These are phyloP conservation scores for Ascochyta rabiei DNA, from an alignment of 2,329 filamentous ascomycete genomes.

Conservation along the genomic window DNA sequence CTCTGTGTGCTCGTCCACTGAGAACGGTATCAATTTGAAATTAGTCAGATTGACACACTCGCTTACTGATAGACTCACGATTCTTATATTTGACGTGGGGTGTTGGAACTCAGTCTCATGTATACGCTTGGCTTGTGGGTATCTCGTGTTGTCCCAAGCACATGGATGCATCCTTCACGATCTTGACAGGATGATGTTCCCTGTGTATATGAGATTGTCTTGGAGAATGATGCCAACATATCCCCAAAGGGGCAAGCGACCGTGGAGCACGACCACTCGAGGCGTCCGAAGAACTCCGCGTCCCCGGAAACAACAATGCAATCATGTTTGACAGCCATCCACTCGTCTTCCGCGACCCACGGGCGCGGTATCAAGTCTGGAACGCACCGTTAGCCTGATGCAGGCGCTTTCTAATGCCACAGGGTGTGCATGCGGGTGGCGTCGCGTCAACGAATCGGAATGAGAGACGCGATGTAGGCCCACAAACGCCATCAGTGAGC, in stretches of 20 bases:
- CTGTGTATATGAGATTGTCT: neutral
- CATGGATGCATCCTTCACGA: neutral
- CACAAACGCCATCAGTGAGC: neutral
- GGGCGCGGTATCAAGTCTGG: constrained; percentile 4
- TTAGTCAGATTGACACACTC: neutral
- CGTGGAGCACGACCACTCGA: neutral
- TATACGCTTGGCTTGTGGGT: neutral
- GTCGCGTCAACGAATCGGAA: neutral
- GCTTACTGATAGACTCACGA: neutral
- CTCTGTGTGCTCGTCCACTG: neutral
- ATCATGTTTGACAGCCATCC: neutral
- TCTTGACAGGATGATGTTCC: constrained; percentile 3
- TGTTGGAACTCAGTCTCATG: neutral
- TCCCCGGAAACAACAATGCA: neutral
- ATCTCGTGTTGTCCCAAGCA: constrained; percentile 1
- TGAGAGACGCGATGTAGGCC: constrained; percentile 1
- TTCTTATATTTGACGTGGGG: neutral
- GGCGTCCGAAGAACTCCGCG: constrained; percentile 16
- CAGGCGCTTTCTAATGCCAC: neutral
- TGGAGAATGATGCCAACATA: neutral
- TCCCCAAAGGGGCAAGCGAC: constrained; percentile 1
- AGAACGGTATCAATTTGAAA: neutral
- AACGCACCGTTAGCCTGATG: neutral
- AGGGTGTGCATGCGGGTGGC: neutral
- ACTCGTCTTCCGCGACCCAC: neutral